Conservation (phyloP, 2,329 filamentous ascomycete species). For the Fusarium sp. region DNA sequence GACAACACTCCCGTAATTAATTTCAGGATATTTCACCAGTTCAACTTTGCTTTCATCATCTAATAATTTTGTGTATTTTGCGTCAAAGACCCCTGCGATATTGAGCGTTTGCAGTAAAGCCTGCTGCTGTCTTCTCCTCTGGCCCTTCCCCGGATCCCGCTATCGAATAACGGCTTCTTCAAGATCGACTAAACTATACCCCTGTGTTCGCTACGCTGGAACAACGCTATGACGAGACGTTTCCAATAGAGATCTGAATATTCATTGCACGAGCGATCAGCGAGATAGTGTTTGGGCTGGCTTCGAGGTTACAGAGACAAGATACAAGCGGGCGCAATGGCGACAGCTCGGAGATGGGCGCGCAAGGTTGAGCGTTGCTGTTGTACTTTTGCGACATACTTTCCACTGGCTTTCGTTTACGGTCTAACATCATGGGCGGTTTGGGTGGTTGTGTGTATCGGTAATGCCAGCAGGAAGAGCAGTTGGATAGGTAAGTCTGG, state of each 20-base stretch:
- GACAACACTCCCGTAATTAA: conserved; percentile 12
- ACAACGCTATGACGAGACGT: conserved; percentile 23
- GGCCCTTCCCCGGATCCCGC: not conserved
- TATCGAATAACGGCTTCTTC: conserved; percentile 18
- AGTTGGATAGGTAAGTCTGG: conserved; percentile 64
- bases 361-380: conserved; percentile 82
- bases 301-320: not conserved
- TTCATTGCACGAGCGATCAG: not conserved
- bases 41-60: conserved; percentile 5
- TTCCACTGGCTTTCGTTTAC: conserved; percentile 91
- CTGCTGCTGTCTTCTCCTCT: not conserved
- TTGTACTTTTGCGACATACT: conserved; percentile 80
- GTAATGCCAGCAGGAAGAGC: conserved; percentile 62
- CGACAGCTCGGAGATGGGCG: conserved; percentile 70
- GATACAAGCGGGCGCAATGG: conserved; percentile 20
- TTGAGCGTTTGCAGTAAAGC: not conserved
- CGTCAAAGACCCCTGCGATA: not conserved
- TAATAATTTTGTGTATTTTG: conserved; percentile 6
- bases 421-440: conserved; percentile 90
- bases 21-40: conserved; percentile 12
- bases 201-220: conserved; percentile 16
- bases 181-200: conserved; percentile 10
- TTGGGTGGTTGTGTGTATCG: conserved; percentile 85
- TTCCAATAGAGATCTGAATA: not conserved
- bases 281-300: not conserved